Evolutionary conservation across 2,329 filamentous ascomycete species (phyloP).

Genomic region (Talaromyces sp.): DNA sequence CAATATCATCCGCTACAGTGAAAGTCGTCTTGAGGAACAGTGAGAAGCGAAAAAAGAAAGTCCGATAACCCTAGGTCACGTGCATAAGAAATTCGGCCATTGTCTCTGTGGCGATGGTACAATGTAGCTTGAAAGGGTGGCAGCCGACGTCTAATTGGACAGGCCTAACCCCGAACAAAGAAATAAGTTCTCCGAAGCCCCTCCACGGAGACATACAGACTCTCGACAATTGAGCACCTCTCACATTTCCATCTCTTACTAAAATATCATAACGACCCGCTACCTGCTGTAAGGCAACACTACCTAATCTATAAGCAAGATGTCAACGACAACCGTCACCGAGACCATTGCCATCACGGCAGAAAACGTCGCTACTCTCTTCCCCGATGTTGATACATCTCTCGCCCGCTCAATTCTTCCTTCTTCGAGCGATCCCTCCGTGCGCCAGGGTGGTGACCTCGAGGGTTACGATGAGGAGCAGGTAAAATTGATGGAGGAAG

Average conservation of each 20-base stretch:
- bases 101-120: background rate
- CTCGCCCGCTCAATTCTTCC: conserved; percentile 52
- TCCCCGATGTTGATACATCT: conserved; percentile 72
- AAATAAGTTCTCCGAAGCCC: background rate
- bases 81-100: background rate
- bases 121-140: conserved; percentile 4
- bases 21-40: background rate
- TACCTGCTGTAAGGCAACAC: background rate
- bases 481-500: conserved; percentile 96
- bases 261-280: background rate
- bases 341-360: conserved; percentile 69
- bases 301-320: conserved; percentile 13
- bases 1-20: background rate
- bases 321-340: conserved; percentile 51
- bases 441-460: conserved; percentile 63
- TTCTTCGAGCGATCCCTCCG: conserved; percentile 35
- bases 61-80: background rate
- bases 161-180: background rate
- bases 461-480: conserved; percentile 96
- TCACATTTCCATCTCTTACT: background rate
- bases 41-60: background rate
- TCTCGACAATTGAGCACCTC: background rate
- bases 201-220: background rate
- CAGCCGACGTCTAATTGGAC: background rate
- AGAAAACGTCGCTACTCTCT: conserved; percentile 79